phyloP scores from a whole-genome alignment of 75 land plant species.

The Chamaecyparis obtusa region DNA sequence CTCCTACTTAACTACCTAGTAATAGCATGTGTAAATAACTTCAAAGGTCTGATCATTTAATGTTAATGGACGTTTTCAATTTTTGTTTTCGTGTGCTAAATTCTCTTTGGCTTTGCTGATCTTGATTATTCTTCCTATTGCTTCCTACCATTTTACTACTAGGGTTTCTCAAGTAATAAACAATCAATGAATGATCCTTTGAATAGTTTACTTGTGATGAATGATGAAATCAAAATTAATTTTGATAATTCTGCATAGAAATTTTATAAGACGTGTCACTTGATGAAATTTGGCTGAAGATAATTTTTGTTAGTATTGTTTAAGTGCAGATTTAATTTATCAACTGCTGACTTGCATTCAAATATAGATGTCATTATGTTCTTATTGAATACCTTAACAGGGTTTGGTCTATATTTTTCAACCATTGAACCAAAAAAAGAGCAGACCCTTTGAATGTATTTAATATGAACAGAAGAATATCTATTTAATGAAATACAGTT shows the following conservation, averaged over 20 bases:
- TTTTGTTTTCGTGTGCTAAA: not conserved
- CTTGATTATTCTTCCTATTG: not conserved
- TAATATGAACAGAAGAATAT: not conserved
- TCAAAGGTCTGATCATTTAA: not conserved
- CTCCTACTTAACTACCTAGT: not conserved
- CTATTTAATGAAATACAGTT: not conserved
- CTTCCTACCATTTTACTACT: not conserved
- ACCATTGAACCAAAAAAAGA: not conserved
- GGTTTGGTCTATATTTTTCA: not conserved
- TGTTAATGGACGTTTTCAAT: not conserved
- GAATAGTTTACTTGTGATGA: not conserved
- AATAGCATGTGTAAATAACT: not conserved
- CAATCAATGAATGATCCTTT: not conserved
- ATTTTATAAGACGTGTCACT: not conserved
- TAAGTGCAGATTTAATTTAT: not conserved
- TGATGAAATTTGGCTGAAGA: not conserved
- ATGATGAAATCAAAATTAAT: not conserved
- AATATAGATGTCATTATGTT: not conserved
- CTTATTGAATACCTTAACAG: not conserved
- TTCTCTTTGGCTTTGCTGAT: not conserved
- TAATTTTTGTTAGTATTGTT: not conserved
- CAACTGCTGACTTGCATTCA: not conserved
- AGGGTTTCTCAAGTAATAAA: not conserved
- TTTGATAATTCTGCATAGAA: not conserved
- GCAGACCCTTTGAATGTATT: not conserved